A percentile compares a stretch with the other conserved stretches of the same genome.
phyloP scores from a whole-genome alignment of 345 rosid species.

The Brassica nigra region DNA sequence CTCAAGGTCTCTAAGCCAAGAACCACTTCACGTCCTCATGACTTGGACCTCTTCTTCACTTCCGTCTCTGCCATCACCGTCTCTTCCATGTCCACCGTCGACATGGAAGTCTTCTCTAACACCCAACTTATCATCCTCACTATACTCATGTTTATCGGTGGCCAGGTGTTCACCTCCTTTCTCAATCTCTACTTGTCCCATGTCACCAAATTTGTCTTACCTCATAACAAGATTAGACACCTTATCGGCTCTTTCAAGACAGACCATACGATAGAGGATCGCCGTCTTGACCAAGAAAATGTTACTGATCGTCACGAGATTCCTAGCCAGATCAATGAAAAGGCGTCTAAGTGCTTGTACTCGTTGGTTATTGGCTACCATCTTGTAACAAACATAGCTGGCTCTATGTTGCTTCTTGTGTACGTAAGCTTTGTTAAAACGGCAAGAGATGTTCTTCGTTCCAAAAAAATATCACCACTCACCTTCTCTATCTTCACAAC shows the following conservation, averaged over 20 bases:
- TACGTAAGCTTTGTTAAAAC: conserved; percentile 43
- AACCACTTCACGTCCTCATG: conserved; percentile 40
- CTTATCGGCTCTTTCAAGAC: background rate
- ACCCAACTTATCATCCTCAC: conserved; percentile 58
- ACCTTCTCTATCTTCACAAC: conserved; percentile 62
- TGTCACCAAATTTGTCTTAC: conserved; percentile 16
- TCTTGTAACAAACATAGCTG: conserved; percentile 40
- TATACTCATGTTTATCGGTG: conserved; percentile 60
- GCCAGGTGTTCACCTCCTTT: conserved; percentile 66
- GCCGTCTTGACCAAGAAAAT: background rate
- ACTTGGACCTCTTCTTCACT: conserved; percentile 68
- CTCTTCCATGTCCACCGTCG: conserved; percentile 77
- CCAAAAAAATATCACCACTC: conserved; percentile 38
- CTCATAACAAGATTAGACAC: conserved; percentile 24
- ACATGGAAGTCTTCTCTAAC: conserved; percentile 83
- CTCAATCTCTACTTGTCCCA: conserved; percentile 35
- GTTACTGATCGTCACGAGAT: background rate
- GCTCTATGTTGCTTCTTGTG: conserved; percentile 40
- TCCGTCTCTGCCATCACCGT: conserved; percentile 64
- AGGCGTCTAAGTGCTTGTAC: conserved; percentile 42
- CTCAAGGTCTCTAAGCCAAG: conserved; percentile 47
- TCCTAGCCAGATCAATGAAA: conserved; percentile 3
- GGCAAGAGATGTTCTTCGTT: conserved; percentile 44
- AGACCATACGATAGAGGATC: background rate
- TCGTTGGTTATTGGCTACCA: conserved; percentile 52